Conservation (phyloP, 192 early-diverging fungal species). For the Podila clonocystis region DNA sequence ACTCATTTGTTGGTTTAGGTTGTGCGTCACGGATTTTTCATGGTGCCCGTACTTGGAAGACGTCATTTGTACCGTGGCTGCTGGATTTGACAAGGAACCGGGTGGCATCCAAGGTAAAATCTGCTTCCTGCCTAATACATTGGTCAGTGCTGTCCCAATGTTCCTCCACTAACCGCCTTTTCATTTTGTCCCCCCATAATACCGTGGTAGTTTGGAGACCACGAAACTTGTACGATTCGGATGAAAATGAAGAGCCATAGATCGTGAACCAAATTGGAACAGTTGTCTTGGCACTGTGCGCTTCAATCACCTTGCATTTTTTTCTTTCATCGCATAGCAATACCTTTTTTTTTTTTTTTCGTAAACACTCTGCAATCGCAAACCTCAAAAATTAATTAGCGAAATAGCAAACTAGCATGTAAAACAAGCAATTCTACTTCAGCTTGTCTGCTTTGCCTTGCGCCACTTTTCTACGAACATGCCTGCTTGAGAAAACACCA, state of each 20-base stretch:
- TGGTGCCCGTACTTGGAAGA: conserved; percentile 42
- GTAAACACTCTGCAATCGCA: too few relatives aligned
- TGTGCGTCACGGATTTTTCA: conserved; percentile 20
- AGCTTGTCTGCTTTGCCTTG: not conserved
- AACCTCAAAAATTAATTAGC: too few relatives aligned
- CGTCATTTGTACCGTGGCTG: conserved; percentile 22
- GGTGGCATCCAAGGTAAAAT: conserved; percentile 39
- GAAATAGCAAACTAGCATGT: too few relatives aligned
- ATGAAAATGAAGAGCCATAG: conserved; percentile 36
- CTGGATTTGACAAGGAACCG: not conserved
- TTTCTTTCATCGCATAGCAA: too few relatives aligned
- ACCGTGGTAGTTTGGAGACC: conserved; percentile 15
- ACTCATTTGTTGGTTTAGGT: conserved; percentile 4
- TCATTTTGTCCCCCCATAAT: not conserved
- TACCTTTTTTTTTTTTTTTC: too few relatives aligned
- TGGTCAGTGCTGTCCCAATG: not conserved
- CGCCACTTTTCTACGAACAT: conserved; percentile 54
- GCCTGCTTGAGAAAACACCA: conserved; percentile 76
- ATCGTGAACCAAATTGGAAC: too few relatives aligned
- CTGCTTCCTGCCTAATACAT: not conserved
- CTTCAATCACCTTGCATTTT: too few relatives aligned
- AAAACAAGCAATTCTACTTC: too few relatives aligned
- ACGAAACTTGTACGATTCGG: conserved; percentile 17
- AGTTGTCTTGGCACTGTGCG: too few relatives aligned
- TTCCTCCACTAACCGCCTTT: not conserved